Evolutionary conservation across 2,329 filamentous ascomycete species (phyloP), one percentile per base, ranked within the genome.

Genomic region (Microthyrium microscopicum): DNA sequence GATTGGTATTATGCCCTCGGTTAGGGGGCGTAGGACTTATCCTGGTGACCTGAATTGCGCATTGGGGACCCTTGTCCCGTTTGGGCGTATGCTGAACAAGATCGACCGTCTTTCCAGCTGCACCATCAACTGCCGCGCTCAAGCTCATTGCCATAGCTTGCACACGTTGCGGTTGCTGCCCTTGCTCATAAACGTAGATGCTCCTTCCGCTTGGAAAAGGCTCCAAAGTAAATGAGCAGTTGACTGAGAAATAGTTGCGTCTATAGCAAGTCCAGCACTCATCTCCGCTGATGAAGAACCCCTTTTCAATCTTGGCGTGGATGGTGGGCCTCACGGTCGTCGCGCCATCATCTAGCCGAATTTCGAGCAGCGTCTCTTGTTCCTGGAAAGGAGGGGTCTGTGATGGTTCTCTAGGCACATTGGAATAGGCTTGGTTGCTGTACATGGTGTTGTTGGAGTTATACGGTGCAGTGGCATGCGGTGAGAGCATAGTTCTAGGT

Each of bases 61-160:
- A 67, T 39, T 84, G 77, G 1, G 82, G 83, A 0, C 83, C 82
- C 49, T 87, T 87, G 61, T 93, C 84, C 42, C 84, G 68, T 55
- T 93, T 93, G 0, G 84, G 82, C 0, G 84, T 92, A 51, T 93
- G 83, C 52, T 92, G 83, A 4, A 93, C 78, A 11, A 93, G 63
- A 42, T 89, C 81, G 39, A 91, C 83, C 32, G 61, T 64, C 53
- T 92, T 85, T 20, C 72, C 73, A 32, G 73, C 70, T 32, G 75
- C 72, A 31, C 77, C 77, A 34, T 85, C 77, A 3, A 89, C 79
- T 5, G 82, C 73, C 1, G 84, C 85, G 4, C 82, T 81, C 39
- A 93, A 82, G 34, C 70, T 76, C 67, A 93, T 84, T 28, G 79
- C 77, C 52, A 89, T 85, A 1, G 73, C 73, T 32, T 71, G 68